These are phyloP conservation scores for Crithidia fasciculata DNA, from an alignment of 208 protist species.

Conservation along the genomic window DNA sequence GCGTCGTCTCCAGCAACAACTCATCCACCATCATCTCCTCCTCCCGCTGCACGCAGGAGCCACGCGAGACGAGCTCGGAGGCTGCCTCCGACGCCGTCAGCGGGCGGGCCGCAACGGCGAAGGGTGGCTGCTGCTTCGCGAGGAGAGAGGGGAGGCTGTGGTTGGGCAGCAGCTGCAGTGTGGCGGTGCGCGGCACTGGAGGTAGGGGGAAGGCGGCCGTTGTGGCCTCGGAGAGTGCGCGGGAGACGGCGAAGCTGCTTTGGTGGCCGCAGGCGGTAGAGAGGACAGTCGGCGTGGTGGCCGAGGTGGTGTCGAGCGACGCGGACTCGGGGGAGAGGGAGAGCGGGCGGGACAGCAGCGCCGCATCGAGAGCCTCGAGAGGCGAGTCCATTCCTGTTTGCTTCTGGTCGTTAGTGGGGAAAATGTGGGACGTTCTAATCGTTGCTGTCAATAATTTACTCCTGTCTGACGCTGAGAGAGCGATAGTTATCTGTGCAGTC, in stretches of 20 bases:
- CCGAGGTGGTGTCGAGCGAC: not conserved
- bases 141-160: constrained; percentile 2
- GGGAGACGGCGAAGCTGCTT: not conserved
- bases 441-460: too few relatives aligned
- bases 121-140: not conserved
- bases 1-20: constrained; percentile 12
- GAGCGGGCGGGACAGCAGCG: not conserved
- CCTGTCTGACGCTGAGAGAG: too few relatives aligned
- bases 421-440: too few relatives aligned
- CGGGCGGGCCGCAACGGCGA: not conserved
- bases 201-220: constrained; percentile 7
- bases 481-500: too few relatives aligned
- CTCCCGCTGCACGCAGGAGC: constrained; percentile 16
- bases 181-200: not conserved
- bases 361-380: too few relatives aligned
- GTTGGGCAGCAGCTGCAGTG: not conserved
- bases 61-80: constrained; percentile 10
- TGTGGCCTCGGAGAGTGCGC: not conserved
- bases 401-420: not conserved
- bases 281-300: not conserved
- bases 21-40: constrained; percentile 22
- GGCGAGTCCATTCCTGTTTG: not conserved
- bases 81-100: not conserved
- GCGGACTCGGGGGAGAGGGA: not conserved
- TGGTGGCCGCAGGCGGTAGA: not conserved